Evolutionary conservation across 2,329 filamentous ascomycete species (phyloP), one percentile per base, ranked within the genome.

Genomic region (Phoma herbarum): DNA sequence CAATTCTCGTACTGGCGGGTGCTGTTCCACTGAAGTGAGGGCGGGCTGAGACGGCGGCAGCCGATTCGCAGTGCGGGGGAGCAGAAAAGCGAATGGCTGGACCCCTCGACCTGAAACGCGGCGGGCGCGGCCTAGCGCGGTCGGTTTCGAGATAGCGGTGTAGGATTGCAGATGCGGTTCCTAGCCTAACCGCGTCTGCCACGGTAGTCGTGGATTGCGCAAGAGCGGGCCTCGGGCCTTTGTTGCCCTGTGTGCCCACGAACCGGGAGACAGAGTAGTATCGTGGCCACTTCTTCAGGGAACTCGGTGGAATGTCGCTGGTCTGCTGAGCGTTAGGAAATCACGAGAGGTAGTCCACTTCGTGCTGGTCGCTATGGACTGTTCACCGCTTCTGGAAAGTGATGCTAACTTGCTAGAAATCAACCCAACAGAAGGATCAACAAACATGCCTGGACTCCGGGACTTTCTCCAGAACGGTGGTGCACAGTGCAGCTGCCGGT

Each of bases 121-220:
- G 56, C 45, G 20, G 50, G 45, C 33, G 33, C 22, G 46, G 50
- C 46, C 56, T 59, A 59, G 56, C 56, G 56, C 18, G 28, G 45
- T 50, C 56, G 50, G 29, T 54, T 59, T 59, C 22, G 45, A 59
- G 50, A 59, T 53, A 59, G 56, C 56, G 56, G 56, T 59, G 56
- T 59, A 33, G 50, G 39, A 54, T 45, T 66, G 59, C 57, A 62
- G 61, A 50, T 54, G 54, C 52, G 48, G 63, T 66, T 62, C 63
- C 63, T 66, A 59, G 61, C 49, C 63, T 66, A 64, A 61, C 61
- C 61, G 50, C 49, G 56, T 62, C 57, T 59, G 63, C 59, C 49
- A 50, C 52, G 49, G 52, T 45, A 51, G 52, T 54, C 43, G 57
- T 63, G 57, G 47, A 53, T 55, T 64, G 63, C 57, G 61, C 61